Conservation (phyloP, 2,329 filamentous ascomycete species). For the Plenodomus lindquistii region DNA sequence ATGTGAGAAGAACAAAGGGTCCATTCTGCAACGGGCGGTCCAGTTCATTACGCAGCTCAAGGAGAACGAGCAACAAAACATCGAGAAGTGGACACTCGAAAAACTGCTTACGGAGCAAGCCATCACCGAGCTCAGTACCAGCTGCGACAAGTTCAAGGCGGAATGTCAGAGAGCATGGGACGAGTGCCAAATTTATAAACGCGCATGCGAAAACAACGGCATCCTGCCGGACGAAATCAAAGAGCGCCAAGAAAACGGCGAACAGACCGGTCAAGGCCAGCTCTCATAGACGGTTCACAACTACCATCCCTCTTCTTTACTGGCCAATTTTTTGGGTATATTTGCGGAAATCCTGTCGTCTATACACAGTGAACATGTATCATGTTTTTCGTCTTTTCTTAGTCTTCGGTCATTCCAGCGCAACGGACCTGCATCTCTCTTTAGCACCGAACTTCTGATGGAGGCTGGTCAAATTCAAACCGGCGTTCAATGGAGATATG, state of each 20-base stretch:
- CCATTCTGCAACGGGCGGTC: conserved; percentile 89
- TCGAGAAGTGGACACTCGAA: conserved; percentile 90
- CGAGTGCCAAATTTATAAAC: conserved; percentile 78
- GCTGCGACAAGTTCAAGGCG: conserved; percentile 82
- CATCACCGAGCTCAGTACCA: conserved; percentile 82
- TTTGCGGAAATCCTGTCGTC: conserved; percentile 9
- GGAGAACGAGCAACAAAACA: conserved; percentile 90
- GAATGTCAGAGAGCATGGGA: conserved; percentile 79
- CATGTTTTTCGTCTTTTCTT: neutral
- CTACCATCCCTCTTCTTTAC: neutral
- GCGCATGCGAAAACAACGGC: conserved; percentile 46
- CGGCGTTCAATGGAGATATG: conserved; percentile 26
- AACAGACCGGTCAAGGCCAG: conserved; percentile 32
- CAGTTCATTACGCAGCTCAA: conserved; percentile 93
- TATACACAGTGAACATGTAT: conserved; percentile 7
- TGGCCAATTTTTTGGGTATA: neutral
- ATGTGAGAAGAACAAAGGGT: conserved; percentile 99
- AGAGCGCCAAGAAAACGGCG: conserved; percentile 44
- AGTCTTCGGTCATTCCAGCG: neutral
- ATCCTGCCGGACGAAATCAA: conserved; percentile 47
- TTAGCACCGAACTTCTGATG: neutral
- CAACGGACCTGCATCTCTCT: neutral
- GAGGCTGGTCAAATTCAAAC: conserved; percentile 8
- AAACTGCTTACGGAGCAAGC: conserved; percentile 89
- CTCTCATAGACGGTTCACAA: neutral